phyloP scores from a whole-genome alignment of 805 yeast genomes.

The Candida oleophila region DNA sequence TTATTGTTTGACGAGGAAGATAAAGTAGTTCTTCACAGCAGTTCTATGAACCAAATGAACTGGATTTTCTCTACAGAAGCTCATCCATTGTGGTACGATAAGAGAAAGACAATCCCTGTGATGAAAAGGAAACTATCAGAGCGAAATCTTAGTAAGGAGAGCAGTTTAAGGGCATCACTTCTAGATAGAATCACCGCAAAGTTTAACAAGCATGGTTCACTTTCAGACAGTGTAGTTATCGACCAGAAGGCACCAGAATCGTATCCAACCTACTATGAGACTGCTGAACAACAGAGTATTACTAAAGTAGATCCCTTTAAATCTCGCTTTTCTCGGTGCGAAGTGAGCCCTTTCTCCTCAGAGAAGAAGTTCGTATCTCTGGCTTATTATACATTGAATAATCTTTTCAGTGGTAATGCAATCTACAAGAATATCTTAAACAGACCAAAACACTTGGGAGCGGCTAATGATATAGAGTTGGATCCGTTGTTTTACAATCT shows the following conservation, averaged over 20 bases:
- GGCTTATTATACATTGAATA: constrained; percentile 32
- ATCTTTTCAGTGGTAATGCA: constrained; percentile 47
- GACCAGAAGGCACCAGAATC: constrained; percentile 3
- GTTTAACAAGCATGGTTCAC: background rate
- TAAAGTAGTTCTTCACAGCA: constrained; percentile 32
- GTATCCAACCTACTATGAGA: background rate
- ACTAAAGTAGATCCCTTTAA: constrained; percentile 17
- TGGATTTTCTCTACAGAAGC: constrained; percentile 83
- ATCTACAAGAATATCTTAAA: constrained; percentile 38
- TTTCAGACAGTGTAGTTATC: background rate
- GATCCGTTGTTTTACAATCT: constrained; percentile 23
- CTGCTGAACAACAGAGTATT: constrained; percentile 4
- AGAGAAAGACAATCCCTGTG: constrained; percentile 1
- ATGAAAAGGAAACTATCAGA: background rate
- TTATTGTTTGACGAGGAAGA: constrained; percentile 73
- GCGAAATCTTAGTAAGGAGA: background rate
- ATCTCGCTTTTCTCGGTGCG: constrained; percentile 26
- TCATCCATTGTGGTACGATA: constrained; percentile 79
- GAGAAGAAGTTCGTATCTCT: constrained; percentile 31
- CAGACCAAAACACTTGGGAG: constrained; percentile 37
- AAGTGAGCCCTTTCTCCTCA: constrained; percentile 22
- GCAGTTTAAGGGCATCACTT: background rate
- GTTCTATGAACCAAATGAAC: constrained; percentile 39
- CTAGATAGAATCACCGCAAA: constrained; percentile 11
- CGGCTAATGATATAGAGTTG: constrained; percentile 25